These are phyloP conservation scores for Atalantia buxifolia DNA, from an alignment of 345 rosid genomes.

Conservation along the genomic window DNA sequence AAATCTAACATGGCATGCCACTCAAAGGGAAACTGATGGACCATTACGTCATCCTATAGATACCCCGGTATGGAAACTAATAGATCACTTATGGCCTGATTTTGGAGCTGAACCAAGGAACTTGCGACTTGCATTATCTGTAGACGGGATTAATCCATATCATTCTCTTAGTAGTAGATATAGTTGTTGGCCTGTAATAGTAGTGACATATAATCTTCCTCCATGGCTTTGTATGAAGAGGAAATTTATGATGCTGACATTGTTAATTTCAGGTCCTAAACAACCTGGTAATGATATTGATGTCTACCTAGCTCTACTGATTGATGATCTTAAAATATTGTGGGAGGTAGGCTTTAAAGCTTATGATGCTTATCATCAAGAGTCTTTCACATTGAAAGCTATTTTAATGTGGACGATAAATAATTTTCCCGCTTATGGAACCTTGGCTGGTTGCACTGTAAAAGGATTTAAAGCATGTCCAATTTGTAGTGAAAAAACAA, in stretches of 20 bases:
- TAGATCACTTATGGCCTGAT: neutral
- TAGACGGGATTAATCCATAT: neutral
- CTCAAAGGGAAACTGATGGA: neutral
- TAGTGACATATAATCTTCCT: neutral
- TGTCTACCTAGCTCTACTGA: neutral
- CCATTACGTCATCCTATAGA: neutral
- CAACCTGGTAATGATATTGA: neutral
- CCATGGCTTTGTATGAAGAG: neutral
- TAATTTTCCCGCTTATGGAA: neutral
- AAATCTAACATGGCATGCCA: neutral
- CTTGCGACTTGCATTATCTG: neutral
- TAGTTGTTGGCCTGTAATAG: neutral
- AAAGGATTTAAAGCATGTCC: neutral
- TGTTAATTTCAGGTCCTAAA: neutral
- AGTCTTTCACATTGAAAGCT: neutral
- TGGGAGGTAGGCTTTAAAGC: neutral
- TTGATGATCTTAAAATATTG: neutral
- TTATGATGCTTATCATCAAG: neutral
- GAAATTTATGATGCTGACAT: neutral
- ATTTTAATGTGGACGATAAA: neutral
- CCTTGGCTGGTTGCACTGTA: neutral
- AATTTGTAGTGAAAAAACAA: neutral
- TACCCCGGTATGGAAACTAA: neutral
- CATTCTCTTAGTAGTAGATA: neutral
- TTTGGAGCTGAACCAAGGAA: neutral